These are phyloP conservation scores for Naganishia albida DNA, from an alignment of 1,284 basidiomycete genomes.

Conservation along the genomic window DNA sequence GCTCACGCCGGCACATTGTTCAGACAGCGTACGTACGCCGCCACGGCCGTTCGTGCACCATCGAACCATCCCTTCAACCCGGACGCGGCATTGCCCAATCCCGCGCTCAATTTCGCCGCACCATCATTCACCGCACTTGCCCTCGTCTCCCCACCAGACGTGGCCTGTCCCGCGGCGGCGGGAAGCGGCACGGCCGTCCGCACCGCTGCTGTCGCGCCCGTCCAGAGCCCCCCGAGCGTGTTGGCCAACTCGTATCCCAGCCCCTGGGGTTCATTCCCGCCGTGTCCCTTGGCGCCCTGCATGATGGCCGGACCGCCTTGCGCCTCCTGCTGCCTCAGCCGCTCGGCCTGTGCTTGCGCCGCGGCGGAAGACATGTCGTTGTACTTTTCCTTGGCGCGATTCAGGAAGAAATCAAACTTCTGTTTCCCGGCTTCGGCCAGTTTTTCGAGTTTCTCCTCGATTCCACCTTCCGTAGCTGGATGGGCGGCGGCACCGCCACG, in stretches of 20 bases:
- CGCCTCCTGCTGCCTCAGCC: neutral
- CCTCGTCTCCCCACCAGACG: neutral
- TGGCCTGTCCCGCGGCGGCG: neutral
- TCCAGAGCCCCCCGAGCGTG: constrained; percentile 32
- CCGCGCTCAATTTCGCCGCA: constrained; percentile 10
- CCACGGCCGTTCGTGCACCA: constrained; percentile 5
- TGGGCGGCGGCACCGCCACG: constrained; percentile 5
- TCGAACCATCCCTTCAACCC: constrained; percentile 29
- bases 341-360: constrained; percentile 13
- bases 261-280: constrained; percentile 11
- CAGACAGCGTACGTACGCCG: neutral
- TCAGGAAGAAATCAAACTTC: constrained; percentile 30
- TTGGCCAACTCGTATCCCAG: constrained; percentile 19
- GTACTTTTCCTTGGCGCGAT: constrained; percentile 29
- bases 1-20: too few species aligned
- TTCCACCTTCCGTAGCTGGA: neutral
- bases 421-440: constrained; percentile 33
- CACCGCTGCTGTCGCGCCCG: constrained; percentile 26
- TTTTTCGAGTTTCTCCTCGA: constrained; percentile 34
- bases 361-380: constrained; percentile 19
- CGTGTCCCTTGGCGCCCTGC: constrained; percentile 10
- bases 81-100: constrained; percentile 16
- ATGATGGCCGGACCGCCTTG: neutral
- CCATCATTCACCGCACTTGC: constrained; percentile 2
- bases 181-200: constrained; percentile 1